Conservation (phyloP, 371 early-diverging fungal species). For the Lichtheimia ramosa region DNA sequence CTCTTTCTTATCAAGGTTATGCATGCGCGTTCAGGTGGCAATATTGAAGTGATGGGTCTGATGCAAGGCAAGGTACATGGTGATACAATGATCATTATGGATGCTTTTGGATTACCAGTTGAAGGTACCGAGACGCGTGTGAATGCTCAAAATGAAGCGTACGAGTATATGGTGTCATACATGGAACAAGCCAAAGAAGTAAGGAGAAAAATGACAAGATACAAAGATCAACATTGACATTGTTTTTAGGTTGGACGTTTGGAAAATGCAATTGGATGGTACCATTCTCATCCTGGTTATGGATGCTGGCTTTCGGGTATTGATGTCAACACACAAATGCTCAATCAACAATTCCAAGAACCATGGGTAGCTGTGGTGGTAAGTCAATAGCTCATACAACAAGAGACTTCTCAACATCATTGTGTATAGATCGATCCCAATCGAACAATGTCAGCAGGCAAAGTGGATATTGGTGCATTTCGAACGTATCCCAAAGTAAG, state of each 20-base stretch:
- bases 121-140: conserved; percentile 99
- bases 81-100: conserved; percentile 92
- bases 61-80: conserved; percentile 95
- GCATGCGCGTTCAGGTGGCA: conserved; percentile 96
- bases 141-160: conserved; percentile 91
- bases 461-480: conserved; percentile 97
- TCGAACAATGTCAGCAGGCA: conserved; percentile 94
- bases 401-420: not conserved
- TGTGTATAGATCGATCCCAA: conserved; percentile 88
- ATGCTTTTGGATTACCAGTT: conserved; percentile 96
- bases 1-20: conserved; percentile 65
- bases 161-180: conserved; percentile 97
- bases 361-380: conserved; percentile 96
- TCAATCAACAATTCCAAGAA: conserved; percentile 94
- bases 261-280: conserved; percentile 97
- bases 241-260: conserved; percentile 77
- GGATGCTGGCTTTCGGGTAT: conserved; percentile 99
- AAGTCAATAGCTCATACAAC: conserved; percentile 18
- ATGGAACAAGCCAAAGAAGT: conserved; percentile 82
- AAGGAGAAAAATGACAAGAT: not conserved
- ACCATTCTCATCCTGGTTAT: conserved; percentile 98
- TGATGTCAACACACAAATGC: conserved; percentile 94
- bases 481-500: conserved; percentile 89
- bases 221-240: not conserved
- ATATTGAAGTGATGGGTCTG: conserved; percentile 97